Conservation (phyloP, 1,139 yeast genomes). For the Debaryomyces udenii region DNA sequence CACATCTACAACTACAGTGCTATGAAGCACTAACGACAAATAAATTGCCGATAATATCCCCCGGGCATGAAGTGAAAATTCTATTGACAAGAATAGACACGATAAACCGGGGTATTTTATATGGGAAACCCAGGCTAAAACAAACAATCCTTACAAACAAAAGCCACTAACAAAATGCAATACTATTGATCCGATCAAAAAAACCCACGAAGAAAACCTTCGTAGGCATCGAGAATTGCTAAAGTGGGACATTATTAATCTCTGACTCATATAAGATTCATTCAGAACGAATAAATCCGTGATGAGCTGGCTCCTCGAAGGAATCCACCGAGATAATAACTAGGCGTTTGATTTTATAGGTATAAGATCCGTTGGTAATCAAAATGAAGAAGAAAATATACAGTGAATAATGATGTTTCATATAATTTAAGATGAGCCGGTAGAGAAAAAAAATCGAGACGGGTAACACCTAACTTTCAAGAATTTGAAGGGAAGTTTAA, state of each 20-base stretch:
- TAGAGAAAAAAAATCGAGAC: constrained; percentile 6
- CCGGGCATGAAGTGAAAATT: constrained; percentile 59
- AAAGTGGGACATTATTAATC: constrained; percentile 17
- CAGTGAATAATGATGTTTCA: neutral
- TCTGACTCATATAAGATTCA: constrained; percentile 15
- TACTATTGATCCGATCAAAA: constrained; percentile 15
- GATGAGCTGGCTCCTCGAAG: constrained; percentile 7
- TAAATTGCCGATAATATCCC: constrained; percentile 30
- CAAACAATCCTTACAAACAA: constrained; percentile 36
- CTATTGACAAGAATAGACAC: constrained; percentile 47
- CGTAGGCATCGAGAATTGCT: constrained; percentile 18
- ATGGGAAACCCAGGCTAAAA: constrained; percentile 46
- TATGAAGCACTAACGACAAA: neutral
- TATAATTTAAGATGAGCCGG: constrained; percentile 8
- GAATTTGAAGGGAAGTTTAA: too few relatives aligned
- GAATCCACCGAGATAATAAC: constrained; percentile 10
- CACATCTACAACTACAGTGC: neutral
- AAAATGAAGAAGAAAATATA: constrained; percentile 32
- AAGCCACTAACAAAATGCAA: constrained; percentile 20
- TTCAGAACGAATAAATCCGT: constrained; percentile 25
- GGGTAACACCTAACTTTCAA: constrained; percentile 12
- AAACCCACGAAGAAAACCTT: constrained; percentile 20
- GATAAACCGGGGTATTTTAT: constrained; percentile 53
- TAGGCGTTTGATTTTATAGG: constrained; percentile 17
- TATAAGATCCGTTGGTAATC: constrained; percentile 46